Evolutionary conservation across 164 flowering plant genomes (phyloP).

Genomic region (Liriodendron chinense): DNA sequence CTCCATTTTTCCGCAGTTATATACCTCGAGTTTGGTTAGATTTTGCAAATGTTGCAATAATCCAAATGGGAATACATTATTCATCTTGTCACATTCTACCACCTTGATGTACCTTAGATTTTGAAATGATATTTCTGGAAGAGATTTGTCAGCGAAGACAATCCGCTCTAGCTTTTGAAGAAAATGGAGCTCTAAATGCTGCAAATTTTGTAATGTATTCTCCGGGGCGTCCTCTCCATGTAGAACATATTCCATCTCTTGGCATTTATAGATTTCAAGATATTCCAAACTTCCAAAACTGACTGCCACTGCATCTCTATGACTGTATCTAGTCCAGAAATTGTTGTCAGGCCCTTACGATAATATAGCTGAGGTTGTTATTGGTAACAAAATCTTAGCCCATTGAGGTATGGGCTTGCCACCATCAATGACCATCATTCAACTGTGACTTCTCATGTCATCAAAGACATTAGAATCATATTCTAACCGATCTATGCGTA

Average conservation of each 20-base stretch:
- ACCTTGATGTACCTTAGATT: neutral
- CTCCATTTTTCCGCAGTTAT: neutral
- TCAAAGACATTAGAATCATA: neutral
- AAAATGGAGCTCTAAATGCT: neutral
- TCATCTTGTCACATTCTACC: neutral
- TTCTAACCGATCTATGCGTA: no score
- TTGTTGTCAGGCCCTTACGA: neutral
- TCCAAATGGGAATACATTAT: neutral
- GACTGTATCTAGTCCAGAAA: neutral
- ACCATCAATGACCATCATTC: neutral
- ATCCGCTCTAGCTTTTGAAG: neutral
- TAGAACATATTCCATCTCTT: neutral
- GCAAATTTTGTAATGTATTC: neutral
- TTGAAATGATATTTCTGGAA: neutral
- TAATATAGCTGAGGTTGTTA: neutral
- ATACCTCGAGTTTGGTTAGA: neutral
- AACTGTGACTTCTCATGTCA: no score
- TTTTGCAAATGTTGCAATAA: neutral
- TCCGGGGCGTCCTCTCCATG: neutral
- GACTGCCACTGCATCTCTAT: neutral
- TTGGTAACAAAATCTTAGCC: neutral
- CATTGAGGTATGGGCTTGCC: neutral
- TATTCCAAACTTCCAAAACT: neutral
- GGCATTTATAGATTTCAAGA: neutral
- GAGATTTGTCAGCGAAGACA: neutral